Evolutionary conservation across 495 filamentous ascomycete species (phyloP).

Genomic region (Podospora conica): DNA sequence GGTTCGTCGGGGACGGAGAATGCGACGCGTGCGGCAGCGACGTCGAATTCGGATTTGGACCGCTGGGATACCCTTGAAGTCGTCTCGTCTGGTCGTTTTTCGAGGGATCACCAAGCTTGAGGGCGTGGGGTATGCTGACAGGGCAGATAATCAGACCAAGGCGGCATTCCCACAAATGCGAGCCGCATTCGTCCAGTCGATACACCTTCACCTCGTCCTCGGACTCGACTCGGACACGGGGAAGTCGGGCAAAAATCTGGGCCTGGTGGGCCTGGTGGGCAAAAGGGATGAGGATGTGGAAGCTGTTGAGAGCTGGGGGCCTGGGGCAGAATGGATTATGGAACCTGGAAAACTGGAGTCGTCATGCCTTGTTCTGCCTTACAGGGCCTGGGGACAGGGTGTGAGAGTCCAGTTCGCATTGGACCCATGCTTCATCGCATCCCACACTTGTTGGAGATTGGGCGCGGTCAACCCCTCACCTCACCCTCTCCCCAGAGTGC

Average conservation of each 20-base stretch:
- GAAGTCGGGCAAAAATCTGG: not conserved
- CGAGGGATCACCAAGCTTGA: not conserved
- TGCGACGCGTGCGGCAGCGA: not conserved
- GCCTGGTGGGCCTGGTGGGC: not conserved
- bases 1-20: not conserved
- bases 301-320: not conserved
- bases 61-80: not conserved
- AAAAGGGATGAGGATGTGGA: not conserved
- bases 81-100: not conserved
- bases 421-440: not conserved
- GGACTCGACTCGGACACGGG: not conserved
- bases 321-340: too few species aligned
- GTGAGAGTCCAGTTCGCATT: not conserved
- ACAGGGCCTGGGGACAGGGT: constrained; percentile 1
- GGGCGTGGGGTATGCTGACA: not conserved
- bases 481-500: not conserved
- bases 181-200: not conserved
- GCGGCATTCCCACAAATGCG: not conserved
- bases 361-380: constrained; percentile 10
- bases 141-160: not conserved
- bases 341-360: not conserved
- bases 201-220: not conserved
- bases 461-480: not conserved
- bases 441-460: not conserved
- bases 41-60: not conserved